Conservation (phyloP, 1,284 basidiomycete genomes). For the Microbotryomycetes sp. region DNA sequence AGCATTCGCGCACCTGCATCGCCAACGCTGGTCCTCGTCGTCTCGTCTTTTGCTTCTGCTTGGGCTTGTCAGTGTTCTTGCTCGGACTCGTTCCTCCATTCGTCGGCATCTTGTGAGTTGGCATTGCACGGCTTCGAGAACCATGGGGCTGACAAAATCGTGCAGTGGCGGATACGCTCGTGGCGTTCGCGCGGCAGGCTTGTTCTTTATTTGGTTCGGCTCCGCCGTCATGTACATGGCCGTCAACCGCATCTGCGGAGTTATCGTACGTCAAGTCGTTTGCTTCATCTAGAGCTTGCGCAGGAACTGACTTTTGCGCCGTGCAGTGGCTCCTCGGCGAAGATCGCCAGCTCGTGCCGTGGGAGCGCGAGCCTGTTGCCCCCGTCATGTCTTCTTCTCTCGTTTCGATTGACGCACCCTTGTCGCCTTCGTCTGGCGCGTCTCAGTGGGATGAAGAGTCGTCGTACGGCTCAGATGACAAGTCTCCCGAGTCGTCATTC, state of each 20-base stretch:
- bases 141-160: background rate
- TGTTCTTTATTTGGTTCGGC: constrained; percentile 25
- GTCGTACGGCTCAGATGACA: constrained; percentile 11
- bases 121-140: background rate
- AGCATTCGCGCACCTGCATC: constrained; percentile 11
- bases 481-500: constrained; percentile 18
- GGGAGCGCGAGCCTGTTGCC: constrained; percentile 8
- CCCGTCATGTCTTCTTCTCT: constrained; percentile 23
- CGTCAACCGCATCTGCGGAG: constrained; percentile 22
- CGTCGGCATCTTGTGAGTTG: constrained; percentile 23
- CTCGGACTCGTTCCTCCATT: constrained; percentile 20
- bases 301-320: background rate
- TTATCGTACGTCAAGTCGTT: background rate
- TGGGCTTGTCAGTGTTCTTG: constrained; percentile 23
- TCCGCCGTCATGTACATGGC: constrained; percentile 30
- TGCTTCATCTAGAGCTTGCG: background rate
- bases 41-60: constrained; percentile 27
- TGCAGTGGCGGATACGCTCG: constrained; percentile 21
- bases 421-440: constrained; percentile 4
- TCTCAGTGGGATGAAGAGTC: constrained; percentile 27
- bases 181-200: constrained; percentile 20
- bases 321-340: constrained; percentile 6
- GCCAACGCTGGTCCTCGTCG: constrained; percentile 29
- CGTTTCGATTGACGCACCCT: constrained; percentile 17
- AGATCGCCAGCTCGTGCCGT: constrained; percentile 25